Base-by-base conservation (phyloP, 1,284 basidiomycete genomes). In the Fomitopsis pinicola region DNA sequence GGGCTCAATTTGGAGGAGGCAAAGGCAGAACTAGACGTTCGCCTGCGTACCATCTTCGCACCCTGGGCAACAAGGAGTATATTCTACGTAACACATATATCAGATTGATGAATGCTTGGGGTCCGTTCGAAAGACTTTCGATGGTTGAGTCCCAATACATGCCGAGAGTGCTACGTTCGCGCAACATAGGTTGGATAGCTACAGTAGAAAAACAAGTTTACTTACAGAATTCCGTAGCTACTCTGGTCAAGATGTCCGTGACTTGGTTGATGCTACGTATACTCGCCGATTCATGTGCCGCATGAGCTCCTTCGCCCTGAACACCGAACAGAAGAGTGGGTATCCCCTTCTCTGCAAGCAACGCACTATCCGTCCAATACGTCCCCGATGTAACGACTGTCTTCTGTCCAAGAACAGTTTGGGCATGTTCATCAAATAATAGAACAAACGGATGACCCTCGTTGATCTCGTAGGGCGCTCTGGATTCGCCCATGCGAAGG, bases 301-400 rank as follows among this genome's bases (percentile, higher is more conserved):
- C 50, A 44, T 62, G 61, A 14, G 57, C 57, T 2, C 61, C 61
- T 28, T 52, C 52, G 15, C 61, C 61, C 46, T 62, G 53, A 2
- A 53, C 61, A 19, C 61, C 61, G 46, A 62, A 62, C 17, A 62
- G 57, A 7, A 62, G n/a, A 7, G 44, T 44, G 5, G 57, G 61
- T 15, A 62, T 62, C 12, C 61, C 61, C 17, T 55, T 53, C 36
- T 62, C 61, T 17, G 61, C 53, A n/a, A 62, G 45, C 3, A 62
- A 44, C 12, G 61, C 61, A 15, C 61, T 59, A 38, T 62, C 61
- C 19, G 61, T 46, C 61, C 61, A 62, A 35, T 59, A 62, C n/a
- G 61, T 33, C 17, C 38, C 61, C 0, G 46, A 52, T 15, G n/a
- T 7, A 4, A 62, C 42, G 10, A 10, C 22, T 8, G 55, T 26